Base-by-base conservation (phyloP, 2,329 filamentous ascomycete species). In the Colletotrichum endophyticum region DNA sequence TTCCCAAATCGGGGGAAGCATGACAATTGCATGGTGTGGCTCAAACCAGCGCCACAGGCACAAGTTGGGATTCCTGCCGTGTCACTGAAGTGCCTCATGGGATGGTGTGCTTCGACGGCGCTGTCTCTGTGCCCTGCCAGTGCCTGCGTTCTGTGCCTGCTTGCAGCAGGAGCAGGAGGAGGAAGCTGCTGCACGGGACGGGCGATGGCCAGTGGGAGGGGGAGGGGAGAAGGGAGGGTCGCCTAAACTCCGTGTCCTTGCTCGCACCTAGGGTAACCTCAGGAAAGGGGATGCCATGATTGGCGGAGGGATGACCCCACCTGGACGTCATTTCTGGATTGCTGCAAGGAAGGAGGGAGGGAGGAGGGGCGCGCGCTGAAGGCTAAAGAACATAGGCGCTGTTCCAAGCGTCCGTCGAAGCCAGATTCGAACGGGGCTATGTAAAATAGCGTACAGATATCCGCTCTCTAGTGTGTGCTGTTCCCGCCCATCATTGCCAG, bases 311-410 rank as follows among this genome's bases (percentile, higher is more conserved):
- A 13, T 34, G 11, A 32, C 59, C 59, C 59, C 59, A 62, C 30
- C 30, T 8, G 64, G 66, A 77, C 76, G 76, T 77, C 76, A 77
- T 76, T 76, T 44, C 56, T 49, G 67, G 15, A 63, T 75, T 77
- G 32, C 66, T 68, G 68, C 64, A 76, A 64, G 76, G 68, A 76
- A 76, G 63, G 34, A 57, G 30, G 19, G 69, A 64, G 62, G 66
- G 59, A 44, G 53, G 66, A 39, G 66, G 36, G 28, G 32, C 44
- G 44, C 3, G 44, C 71, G 66, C 64, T 53, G 32, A 69, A 36
- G 53, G 66, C 66, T 69, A 61, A 70, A 63, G 68, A 70, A 62
- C 28, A 63, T 63, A 49, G 56, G 57, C 36, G 57, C 36, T 64
- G 34, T 64, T 64, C 62, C 62, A 36, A 39, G 62, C 34, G 34